phyloP scores from a whole-genome alignment of 139 green algal species.

The Picochlorum sp. region DNA sequence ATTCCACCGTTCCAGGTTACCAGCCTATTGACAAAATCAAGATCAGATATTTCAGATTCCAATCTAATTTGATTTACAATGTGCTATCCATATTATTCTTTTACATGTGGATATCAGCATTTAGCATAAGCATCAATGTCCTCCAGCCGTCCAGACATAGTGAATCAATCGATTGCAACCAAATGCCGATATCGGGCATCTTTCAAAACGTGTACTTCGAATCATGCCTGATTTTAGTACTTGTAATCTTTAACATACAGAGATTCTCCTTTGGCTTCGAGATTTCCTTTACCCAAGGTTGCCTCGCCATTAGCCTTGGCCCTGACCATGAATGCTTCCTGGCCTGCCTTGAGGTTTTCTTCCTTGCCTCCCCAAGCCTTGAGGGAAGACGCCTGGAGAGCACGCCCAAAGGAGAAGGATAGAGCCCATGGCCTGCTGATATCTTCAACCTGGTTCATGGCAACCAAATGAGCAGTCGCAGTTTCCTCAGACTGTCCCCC shows the following conservation, averaged over 20 bases:
- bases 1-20: too few species aligned
- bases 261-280: conserved; percentile 24
- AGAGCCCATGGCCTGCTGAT: conserved; percentile 71
- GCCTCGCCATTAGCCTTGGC: conserved; percentile 56
- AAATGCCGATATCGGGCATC: too few species aligned
- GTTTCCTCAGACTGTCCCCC: conserved; percentile 71
- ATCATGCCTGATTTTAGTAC: conserved; percentile 17
- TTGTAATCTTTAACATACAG: conserved; percentile 40
- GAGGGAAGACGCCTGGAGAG: conserved; percentile 51
- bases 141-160: too few species aligned
- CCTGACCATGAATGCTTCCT: conserved; percentile 46
- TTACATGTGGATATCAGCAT: too few species aligned
- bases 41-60: too few species aligned
- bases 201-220: too few species aligned
- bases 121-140: too few species aligned
- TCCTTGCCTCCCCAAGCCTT: conserved; percentile 62
- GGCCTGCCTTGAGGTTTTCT: conserved; percentile 40
- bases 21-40: too few species aligned
- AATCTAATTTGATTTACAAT: too few species aligned
- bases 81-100: too few species aligned
- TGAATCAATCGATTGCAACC: too few species aligned
- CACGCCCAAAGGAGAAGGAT: conserved; percentile 79
- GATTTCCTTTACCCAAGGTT: conserved; percentile 36
- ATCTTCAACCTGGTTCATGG: conserved; percentile 37
- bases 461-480: conserved; percentile 69